These are phyloP conservation scores for Gonapodya prolifera DNA, from an alignment of 192 early-diverging fungal species.

Conservation along the genomic window DNA sequence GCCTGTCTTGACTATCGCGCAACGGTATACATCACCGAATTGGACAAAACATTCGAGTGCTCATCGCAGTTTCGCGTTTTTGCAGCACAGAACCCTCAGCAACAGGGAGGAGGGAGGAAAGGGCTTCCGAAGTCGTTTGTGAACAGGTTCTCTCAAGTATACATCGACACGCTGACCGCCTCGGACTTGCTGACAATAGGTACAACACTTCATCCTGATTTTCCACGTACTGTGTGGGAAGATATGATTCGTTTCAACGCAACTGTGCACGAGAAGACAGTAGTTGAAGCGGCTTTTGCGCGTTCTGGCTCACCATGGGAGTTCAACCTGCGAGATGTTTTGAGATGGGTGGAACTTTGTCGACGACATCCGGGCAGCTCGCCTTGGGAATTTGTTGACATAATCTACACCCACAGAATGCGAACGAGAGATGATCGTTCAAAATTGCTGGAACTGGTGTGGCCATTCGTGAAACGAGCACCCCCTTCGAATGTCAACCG, in stretches of 20 bases:
- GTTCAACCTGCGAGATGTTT: slow-evolving; percentile 95
- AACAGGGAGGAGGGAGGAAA: slow-evolving; percentile 94
- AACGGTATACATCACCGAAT: slow-evolving; percentile 89
- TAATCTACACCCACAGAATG: slow-evolving; percentile 85
- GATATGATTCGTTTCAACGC: slow-evolving; percentile 64
- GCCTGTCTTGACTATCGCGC: slow-evolving; percentile 96
- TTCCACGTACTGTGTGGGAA: background rate
- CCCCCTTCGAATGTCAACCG: background rate
- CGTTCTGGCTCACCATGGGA: slow-evolving; percentile 86
- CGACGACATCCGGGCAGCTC: slow-evolving; percentile 30
- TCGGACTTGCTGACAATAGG: slow-evolving; percentile 73
- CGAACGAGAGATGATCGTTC: slow-evolving; percentile 62
- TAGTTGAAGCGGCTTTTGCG: slow-evolving; percentile 62
- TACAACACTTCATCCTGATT: slow-evolving; percentile 29
- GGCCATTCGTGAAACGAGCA: background rate
- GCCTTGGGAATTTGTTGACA: slow-evolving; percentile 58
- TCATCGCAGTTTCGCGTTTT: slow-evolving; percentile 79
- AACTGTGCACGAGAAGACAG: slow-evolving; percentile 72
- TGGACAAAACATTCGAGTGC: slow-evolving; percentile 74
- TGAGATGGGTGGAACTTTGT: slow-evolving; percentile 82
- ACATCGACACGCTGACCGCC: slow-evolving; percentile 65
- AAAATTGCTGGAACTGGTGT: slow-evolving; percentile 24
- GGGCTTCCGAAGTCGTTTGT: slow-evolving; percentile 96
- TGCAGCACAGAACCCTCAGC: slow-evolving; percentile 93
- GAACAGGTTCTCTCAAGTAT: slow-evolving; percentile 93